Percentiles rank a stretch among this genome's conserved stretches.
Evolutionary conservation across 1,284 basidiomycete genomes (phyloP).

Genomic region (Rhodotorula sp.): DNA sequence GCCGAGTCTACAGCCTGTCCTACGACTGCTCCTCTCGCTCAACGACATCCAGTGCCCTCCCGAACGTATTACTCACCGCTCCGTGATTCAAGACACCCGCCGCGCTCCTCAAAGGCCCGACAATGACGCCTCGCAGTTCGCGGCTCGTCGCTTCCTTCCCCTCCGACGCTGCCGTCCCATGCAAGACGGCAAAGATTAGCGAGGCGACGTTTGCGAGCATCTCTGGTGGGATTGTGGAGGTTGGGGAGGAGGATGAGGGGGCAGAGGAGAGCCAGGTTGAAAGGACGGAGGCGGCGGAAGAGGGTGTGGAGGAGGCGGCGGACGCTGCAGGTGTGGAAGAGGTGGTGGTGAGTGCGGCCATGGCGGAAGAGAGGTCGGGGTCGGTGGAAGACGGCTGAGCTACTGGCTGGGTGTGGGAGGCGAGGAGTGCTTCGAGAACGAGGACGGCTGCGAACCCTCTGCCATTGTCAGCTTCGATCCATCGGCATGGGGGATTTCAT

Average conservation of each 20-base stretch:
- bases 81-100: too few species aligned
- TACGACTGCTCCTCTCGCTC: background rate
- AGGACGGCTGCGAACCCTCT: slow-evolving; percentile 55
- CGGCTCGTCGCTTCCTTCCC: background rate
- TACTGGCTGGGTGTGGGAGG: background rate
- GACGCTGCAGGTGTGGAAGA: background rate
- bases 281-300: slow-evolving; percentile 20
- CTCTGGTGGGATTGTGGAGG: slow-evolving; percentile 18
- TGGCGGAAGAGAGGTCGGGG: background rate
- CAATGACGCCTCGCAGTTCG: too few species aligned
- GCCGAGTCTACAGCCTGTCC: background rate
- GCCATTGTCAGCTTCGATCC: slow-evolving; percentile 11
- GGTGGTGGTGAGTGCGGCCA: slow-evolving; percentile 2
- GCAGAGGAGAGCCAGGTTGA: slow-evolving; percentile 16
- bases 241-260: background rate
- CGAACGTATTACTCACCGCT: too few species aligned
- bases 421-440: slow-evolving; percentile 55
- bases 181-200: slow-evolving; percentile 15
- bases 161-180: background rate
- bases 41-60: too few species aligned
- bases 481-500: too few species aligned
- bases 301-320: slow-evolving; percentile 21
- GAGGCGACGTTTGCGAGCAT: slow-evolving; percentile 33
- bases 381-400: background rate
- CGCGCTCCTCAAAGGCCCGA: too few species aligned